Conservation (phyloP, 148 eudicot species). For the Rhododendron kiyosumense region DNA sequence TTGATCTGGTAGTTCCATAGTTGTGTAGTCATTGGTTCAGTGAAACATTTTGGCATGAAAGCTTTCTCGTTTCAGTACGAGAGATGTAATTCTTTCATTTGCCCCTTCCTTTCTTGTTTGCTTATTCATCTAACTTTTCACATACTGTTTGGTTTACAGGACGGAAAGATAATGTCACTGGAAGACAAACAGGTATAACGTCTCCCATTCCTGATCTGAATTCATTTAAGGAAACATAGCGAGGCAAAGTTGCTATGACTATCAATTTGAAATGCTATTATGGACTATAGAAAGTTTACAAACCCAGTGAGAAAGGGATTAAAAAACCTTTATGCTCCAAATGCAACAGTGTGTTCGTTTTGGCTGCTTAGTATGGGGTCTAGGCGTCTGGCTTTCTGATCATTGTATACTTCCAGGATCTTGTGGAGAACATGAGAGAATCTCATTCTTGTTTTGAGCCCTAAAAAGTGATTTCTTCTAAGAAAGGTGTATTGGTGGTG, state of each 20-base stretch:
- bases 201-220: background rate
- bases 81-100: background rate
- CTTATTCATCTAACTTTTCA: background rate
- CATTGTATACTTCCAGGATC: background rate
- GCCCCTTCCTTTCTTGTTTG: background rate
- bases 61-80: background rate
- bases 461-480: no score
- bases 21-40: background rate
- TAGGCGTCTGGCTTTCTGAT: background rate
- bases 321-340: background rate
- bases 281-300: background rate
- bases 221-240: background rate
- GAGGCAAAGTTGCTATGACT: background rate
- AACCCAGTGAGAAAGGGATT: background rate
- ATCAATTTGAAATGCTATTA: background rate
- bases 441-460: background rate
- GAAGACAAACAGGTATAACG: constrained; percentile 69
- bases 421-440: background rate
- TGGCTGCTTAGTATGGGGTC: background rate
- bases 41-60: background rate
- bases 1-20: background rate
- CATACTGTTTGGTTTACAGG: constrained; percentile 36
- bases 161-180: constrained; percentile 48
- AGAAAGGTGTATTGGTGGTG: no score
- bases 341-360: background rate